A percentile compares a stretch with the other conserved stretches of the same genome.
Evolutionary conservation across 2,329 filamentous ascomycete genomes (phyloP).

Genomic region (Neonectria magnoliae): DNA sequence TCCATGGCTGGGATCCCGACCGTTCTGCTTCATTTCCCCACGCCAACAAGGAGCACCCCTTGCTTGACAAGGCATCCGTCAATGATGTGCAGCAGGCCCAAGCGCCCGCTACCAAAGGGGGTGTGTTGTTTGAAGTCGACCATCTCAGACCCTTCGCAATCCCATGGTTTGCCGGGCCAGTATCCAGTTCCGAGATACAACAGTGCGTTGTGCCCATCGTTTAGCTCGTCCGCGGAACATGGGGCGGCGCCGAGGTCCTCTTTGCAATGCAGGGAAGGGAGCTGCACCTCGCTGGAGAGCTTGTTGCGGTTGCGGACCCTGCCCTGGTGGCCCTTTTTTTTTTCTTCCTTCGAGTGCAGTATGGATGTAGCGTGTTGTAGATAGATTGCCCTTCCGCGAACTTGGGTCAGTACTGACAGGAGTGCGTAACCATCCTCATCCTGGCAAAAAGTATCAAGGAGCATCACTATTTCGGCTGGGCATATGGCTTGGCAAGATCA

Average conservation of each 20-base stretch:
- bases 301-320: conserved; percentile 10
- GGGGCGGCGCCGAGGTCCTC: conserved; percentile 24
- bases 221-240: conserved; percentile 20
- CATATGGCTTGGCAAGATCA: conserved; percentile 20
- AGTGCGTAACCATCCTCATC: conserved; percentile 22
- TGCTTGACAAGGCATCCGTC: conserved; percentile 30
- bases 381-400: conserved; percentile 33
- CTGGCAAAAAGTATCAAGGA: conserved; percentile 4
- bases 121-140: conserved; percentile 30
- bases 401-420: conserved; percentile 29
- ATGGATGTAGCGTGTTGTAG: conserved; percentile 15
- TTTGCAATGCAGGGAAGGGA: conserved; percentile 8
- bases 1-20: conserved; percentile 13
- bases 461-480: conserved; percentile 12
- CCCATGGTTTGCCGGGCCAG: conserved; percentile 20
- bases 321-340: conserved; percentile 8
- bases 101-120: conserved; percentile 34
- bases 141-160: conserved; percentile 30
- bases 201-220: conserved; percentile 3
- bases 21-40: conserved; percentile 32
- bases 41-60: conserved; percentile 31
- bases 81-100: conserved; percentile 43
- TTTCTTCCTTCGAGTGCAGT: not conserved
- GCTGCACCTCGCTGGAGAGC: conserved; percentile 3
- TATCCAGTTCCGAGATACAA: conserved; percentile 5